Base-by-base conservation (phyloP, 768 basidiomycete genomes). In the Baorangia bicolor region DNA sequence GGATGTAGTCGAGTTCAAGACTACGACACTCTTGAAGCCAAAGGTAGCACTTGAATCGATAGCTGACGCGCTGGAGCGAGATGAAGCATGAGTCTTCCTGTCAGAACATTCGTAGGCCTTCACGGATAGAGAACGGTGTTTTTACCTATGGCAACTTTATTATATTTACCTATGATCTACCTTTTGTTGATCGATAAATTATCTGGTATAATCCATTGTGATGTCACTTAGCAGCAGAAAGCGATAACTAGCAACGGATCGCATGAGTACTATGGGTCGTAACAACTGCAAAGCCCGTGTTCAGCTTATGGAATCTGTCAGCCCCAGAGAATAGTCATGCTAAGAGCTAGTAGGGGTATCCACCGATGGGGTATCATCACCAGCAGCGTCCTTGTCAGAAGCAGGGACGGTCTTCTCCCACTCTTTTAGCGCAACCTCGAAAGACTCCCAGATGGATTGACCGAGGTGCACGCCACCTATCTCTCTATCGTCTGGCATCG, bases 361-460 rank as follows among this genome's bases (percentile, higher is more conserved):
- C 50, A 68, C 58, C 0, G 67, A 64, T 0, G 61, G 61, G 20
- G 56, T 39, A 60, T 71, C 67, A 33, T 67, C 60, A 33, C 59
- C 56, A 31, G 58, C 44, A 4, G 53, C 59, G 44, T 61, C 53
- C 59, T 49, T 51, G 35, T 70, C 63, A 45, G 64, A 62, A 11
- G 55, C 53, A n/a, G 63, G 59, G 18, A 60, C 45, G 0, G 66
- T 61, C 47, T 71, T 73, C 61, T 89, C 87, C 89, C 90, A 91
- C 35, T 70, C 70, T 69, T 84, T 88, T 64, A 92, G 68, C 31
- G 78, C 81, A 31, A 60, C 73, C 69, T 92, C 90, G 61, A 87
- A 87, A 44, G 78, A 78, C 73, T 92, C 91, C 91, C 91, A 92
- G 2, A 92, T 81, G 25, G 82, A 67, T 59, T 86, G 73, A 5